These are phyloP conservation scores for Aureobasidium sp. DNA, from an alignment of 2,329 filamentous ascomycete species.

Conservation along the genomic window DNA sequence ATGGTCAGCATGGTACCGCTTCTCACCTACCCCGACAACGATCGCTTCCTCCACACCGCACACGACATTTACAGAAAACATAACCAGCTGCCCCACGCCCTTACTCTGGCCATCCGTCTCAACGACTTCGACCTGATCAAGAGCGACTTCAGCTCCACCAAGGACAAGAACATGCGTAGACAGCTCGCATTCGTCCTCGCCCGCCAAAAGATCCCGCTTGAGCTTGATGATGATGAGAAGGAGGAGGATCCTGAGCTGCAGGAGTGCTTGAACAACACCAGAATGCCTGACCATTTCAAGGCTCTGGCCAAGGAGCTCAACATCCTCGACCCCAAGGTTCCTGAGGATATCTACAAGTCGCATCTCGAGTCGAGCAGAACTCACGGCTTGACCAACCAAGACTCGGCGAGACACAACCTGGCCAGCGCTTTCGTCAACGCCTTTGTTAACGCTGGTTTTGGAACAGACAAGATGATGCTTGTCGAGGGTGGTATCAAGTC, in stretches of 20 bases:
- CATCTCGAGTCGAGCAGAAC: slow-evolving; percentile 94
- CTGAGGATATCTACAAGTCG: slow-evolving; percentile 99
- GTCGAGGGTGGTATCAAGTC: slow-evolving; percentile 74
- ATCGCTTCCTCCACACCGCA: slow-evolving; percentile 85
- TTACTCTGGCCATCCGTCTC: slow-evolving; percentile 86
- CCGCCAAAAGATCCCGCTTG: slow-evolving; percentile 80
- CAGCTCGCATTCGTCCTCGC: slow-evolving; percentile 92
- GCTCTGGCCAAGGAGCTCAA: slow-evolving; percentile 91
- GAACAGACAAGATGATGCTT: slow-evolving; percentile 96
- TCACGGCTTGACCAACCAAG: slow-evolving; percentile 85
- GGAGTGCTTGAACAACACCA: slow-evolving; percentile 82
- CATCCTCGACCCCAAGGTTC: slow-evolving; percentile 91
- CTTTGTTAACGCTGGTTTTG: slow-evolving; percentile 93
- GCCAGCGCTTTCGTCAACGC: slow-evolving; percentile 95
- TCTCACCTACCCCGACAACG: slow-evolving; percentile 94
- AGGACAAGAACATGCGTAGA: slow-evolving; percentile 77
- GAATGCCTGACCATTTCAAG: slow-evolving; percentile 88
- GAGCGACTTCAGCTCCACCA: slow-evolving; percentile 70
- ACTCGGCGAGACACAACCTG: slow-evolving; percentile 92
- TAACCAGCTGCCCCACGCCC: slow-evolving; percentile 87
- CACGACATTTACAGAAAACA: slow-evolving; percentile 92
- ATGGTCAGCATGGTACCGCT: slow-evolving; percentile 99
- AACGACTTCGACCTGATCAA: slow-evolving; percentile 76
- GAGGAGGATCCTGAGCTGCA: slow-evolving; percentile 67
- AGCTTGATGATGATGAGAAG: slow-evolving; percentile 54